Conservation (phyloP, 768 basidiomycete genomes). For the Suillus tomentosus region DNA sequence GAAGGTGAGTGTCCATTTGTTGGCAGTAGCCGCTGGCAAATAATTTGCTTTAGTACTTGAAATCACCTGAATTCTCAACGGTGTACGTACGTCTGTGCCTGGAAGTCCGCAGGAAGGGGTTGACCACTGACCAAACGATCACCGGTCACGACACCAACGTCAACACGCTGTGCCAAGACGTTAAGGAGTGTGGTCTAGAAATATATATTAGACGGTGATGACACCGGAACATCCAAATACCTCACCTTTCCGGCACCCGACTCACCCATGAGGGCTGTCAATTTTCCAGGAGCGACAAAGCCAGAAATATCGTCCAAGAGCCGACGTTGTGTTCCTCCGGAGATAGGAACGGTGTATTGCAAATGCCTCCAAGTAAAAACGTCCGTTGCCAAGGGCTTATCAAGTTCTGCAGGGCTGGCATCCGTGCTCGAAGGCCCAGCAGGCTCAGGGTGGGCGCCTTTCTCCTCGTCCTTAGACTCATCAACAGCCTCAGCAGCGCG, state of each 20-base stretch:
- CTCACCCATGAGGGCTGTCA: constrained; percentile 89
- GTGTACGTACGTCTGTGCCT: constrained; percentile 60
- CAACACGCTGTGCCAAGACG: constrained; percentile 73
- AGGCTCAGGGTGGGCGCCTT: constrained; percentile 10
- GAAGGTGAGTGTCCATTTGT: constrained; percentile 87
- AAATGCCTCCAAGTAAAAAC: constrained; percentile 82
- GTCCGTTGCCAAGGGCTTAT: constrained; percentile 33
- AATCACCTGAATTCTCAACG: constrained; percentile 65
- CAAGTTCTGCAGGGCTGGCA: neutral
- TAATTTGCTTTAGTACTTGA: constrained; percentile 27
- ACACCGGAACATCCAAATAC: neutral
- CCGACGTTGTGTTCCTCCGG: constrained; percentile 51
- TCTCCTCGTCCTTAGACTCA: constrained; percentile 19
- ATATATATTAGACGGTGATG: constrained; percentile 42
- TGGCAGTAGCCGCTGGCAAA: constrained; percentile 37
- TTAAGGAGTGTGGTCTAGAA: constrained; percentile 69
- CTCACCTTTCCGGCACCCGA: constrained; percentile 63
- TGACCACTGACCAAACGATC: constrained; percentile 68
- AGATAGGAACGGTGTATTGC: constrained; percentile 75
- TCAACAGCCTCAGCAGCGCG: constrained; percentile 22
- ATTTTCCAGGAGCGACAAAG: constrained; percentile 83
- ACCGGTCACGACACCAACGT: constrained; percentile 65
- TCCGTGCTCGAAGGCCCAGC: neutral
- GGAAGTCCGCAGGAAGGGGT: constrained; percentile 56
- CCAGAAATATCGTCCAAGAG: constrained; percentile 78